Evolutionary conservation across 768 basidiomycete species (phyloP).

Genomic region (Hypholoma sublateritium): DNA sequence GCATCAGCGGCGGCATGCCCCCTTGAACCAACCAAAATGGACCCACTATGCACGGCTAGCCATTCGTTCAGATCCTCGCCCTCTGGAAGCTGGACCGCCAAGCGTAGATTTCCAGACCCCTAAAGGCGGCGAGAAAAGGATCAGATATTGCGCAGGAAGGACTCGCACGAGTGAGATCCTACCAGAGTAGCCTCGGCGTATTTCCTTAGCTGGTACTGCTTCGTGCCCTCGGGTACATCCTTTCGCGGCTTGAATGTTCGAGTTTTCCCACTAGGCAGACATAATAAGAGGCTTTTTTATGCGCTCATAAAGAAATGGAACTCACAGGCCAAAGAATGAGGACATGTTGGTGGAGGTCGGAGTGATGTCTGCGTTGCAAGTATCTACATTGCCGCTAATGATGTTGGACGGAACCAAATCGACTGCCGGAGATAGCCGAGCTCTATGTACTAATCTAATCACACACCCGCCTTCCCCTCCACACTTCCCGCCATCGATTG

Average conservation of each 20-base stretch:
- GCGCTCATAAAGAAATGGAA: slow-evolving; percentile 6
- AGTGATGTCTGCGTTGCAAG: background rate
- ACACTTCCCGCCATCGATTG: too few species aligned
- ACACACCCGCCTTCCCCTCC: too few species aligned
- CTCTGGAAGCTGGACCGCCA: slow-evolving; percentile 92
- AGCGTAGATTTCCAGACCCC: slow-evolving; percentile 94
- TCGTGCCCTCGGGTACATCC: slow-evolving; percentile 93
- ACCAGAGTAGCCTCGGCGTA: slow-evolving; percentile 96
- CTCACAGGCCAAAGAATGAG: slow-evolving; percentile 87
- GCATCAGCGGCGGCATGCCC: background rate
- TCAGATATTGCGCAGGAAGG: background rate
- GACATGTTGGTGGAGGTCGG: slow-evolving; percentile 50
- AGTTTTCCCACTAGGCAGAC: slow-evolving; percentile 69
- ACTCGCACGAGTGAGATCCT: slow-evolving; percentile 21
- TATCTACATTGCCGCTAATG: too few species aligned
- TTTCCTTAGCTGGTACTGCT: slow-evolving; percentile 97
- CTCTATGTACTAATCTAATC: background rate
- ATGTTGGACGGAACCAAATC: slow-evolving; percentile 6
- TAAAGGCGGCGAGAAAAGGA: slow-evolving; percentile 27
- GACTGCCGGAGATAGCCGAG: slow-evolving; percentile 16
- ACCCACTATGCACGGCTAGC: slow-evolving; percentile 97
- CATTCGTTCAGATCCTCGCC: slow-evolving; percentile 98
- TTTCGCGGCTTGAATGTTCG: slow-evolving; percentile 96
- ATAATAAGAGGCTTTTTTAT: background rate
- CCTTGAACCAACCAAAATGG: background rate